Evolutionary conservation across 768 basidiomycete genomes (phyloP), one percentile per base, ranked within the genome.

Genomic region (Leccinum boreale): DNA sequence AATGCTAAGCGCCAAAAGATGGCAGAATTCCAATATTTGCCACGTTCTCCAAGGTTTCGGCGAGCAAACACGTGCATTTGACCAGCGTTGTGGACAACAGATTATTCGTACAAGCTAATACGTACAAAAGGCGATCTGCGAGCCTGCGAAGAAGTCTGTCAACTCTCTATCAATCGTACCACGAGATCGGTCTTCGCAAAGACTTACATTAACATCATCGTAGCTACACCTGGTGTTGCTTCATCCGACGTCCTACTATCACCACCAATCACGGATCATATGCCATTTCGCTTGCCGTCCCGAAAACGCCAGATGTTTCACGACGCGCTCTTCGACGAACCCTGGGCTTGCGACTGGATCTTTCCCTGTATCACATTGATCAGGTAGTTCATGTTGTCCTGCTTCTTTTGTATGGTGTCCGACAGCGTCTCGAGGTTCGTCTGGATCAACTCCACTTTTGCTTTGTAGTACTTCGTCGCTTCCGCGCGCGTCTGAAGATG

Each of bases 351-450:
- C 35, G 49, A 45, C 53, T 77, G 75, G 58, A 85, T 62, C 68
- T 84, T 86, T 62, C 75, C 71, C 72, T 95, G 91, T 74, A 95
- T 81, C 36, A 93, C 78, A 62, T 80, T 82, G 26, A 89, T 70
- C 52, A 96, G 71, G 65, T 83, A 85, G 67, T 82, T 87, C 77
- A 92, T 80, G 72, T 94, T 94, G 42, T 96, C 93, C 73, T 92
- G 85, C 76, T 97, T 98, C 77, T 87, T 89, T 70, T 86, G 80
- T 63, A 98, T 90, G 33, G 93, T 92, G 47, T 88, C 89, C 71
- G 98, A 93, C 48, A 99, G 76, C 23, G 84, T 82, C 36, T 95
- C 92, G 39, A 96, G 81, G 68, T 96, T 98, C 23, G 78, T 78
- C 50, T 83, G 85, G 64, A 98, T 87, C 67, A 85, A 93, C 1